phyloP scores from a whole-genome alignment of 345 rosid genomes.

The Luvunga scandens region DNA sequence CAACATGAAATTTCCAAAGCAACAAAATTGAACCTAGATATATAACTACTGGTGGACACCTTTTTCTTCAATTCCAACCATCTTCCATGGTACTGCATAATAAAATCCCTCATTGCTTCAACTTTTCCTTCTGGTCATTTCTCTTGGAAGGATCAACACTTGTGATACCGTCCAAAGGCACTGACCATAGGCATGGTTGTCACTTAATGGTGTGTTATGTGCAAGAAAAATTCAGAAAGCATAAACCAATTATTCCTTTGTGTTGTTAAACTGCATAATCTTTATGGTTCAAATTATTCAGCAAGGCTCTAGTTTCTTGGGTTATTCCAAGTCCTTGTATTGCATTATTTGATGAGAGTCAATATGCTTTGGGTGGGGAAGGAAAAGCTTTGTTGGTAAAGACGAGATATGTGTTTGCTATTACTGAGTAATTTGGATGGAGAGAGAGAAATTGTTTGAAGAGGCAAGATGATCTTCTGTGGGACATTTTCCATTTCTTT shows the following conservation, averaged over 20 bases:
- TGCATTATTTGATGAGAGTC: not conserved
- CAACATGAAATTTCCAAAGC: not conserved
- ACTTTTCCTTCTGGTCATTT: not conserved
- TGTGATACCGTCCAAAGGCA: not conserved
- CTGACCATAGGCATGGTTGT: not conserved
- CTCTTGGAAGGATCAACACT: not conserved
- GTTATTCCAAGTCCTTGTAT: not conserved
- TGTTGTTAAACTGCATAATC: not conserved
- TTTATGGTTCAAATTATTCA: not conserved
- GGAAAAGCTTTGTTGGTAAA: not conserved
- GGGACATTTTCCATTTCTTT: not conserved
- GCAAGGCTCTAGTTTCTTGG: not conserved
- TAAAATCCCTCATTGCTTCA: not conserved
- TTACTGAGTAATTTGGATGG: not conserved
- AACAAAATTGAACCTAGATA: not conserved
- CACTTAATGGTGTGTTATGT: too few relatives aligned
- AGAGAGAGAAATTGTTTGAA: not conserved
- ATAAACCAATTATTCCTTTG: not conserved
- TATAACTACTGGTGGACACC: not conserved
- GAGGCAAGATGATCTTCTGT: not conserved
- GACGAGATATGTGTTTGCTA: not conserved
- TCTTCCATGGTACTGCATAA: not conserved
- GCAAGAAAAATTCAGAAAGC: not conserved
- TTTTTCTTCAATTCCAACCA: not conserved
- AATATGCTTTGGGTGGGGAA: not conserved